phyloP scores from a whole-genome alignment of 1,284 basidiomycete species.

The Moesziomyces globuligerus region DNA sequence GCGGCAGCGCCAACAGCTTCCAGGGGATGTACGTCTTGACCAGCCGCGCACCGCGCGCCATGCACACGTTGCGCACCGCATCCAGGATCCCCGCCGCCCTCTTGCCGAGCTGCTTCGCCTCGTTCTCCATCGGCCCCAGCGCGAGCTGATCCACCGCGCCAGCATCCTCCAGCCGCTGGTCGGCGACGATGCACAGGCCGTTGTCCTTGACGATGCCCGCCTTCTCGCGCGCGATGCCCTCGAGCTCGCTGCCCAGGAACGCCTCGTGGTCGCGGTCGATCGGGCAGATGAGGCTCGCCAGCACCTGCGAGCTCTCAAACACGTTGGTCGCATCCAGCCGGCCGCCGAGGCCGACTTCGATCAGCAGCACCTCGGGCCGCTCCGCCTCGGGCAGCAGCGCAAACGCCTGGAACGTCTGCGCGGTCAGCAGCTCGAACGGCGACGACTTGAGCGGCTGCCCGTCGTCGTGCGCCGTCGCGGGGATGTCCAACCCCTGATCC shows the following conservation, averaged over 20 bases:
- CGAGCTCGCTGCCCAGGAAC: constrained; percentile 82
- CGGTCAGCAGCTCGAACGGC: constrained; percentile 68
- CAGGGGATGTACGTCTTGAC: constrained; percentile 50
- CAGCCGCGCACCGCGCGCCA: constrained; percentile 33
- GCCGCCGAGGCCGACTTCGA: constrained; percentile 97
- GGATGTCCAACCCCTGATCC: constrained; percentile 73
- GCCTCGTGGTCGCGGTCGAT: constrained; percentile 93
- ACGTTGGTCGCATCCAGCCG: constrained; percentile 92
- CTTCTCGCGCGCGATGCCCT: constrained; percentile 83
- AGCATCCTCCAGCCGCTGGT: constrained; percentile 45
- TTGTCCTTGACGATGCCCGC: constrained; percentile 79
- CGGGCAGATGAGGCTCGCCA: constrained; percentile 82
- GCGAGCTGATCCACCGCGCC: constrained; percentile 27
- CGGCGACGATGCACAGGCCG: constrained; percentile 78
- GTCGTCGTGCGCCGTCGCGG: constrained; percentile 69
- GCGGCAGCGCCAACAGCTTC: constrained; percentile 34
- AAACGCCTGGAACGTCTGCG: constrained; percentile 69
- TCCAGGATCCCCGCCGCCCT: constrained; percentile 48
- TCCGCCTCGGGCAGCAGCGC: constrained; percentile 60
- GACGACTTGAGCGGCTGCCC: constrained; percentile 45
- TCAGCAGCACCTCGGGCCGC: constrained; percentile 79
- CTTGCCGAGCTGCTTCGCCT: constrained; percentile 28
- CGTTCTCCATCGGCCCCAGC: constrained; percentile 40
- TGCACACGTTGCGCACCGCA: constrained; percentile 42
- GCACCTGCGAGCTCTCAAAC: constrained; percentile 74